phyloP scores from a whole-genome alignment of 768 basidiomycete genomes.

The Russula vinacea region DNA sequence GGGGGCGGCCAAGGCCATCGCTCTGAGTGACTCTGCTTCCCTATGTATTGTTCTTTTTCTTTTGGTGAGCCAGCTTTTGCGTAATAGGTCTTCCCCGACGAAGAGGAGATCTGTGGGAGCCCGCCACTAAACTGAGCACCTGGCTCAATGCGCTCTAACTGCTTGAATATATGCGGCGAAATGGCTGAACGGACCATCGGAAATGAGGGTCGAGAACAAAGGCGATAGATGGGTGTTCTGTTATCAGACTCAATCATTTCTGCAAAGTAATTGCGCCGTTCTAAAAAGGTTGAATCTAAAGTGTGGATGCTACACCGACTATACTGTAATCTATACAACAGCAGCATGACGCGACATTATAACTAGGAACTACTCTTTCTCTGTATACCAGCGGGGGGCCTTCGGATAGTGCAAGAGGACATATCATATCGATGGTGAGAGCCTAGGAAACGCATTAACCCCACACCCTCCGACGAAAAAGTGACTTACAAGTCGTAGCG shows the following conservation, averaged over 20 bases:
- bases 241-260: constrained; percentile 2
- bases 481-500: constrained; percentile 77
- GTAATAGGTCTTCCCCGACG: constrained; percentile 57
- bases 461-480: constrained; percentile 8
- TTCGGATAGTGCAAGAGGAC: not conserved
- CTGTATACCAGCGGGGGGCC: not conserved
- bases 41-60: constrained; percentile 63
- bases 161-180: constrained; percentile 40
- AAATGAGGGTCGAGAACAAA: constrained; percentile 2
- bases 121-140: constrained; percentile 45
- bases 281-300: not conserved
- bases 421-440: constrained; percentile 48
- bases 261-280: not conserved
- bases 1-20: constrained; percentile 62
- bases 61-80: constrained; percentile 52
- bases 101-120: constrained; percentile 51
- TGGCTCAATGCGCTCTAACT: constrained; percentile 51
- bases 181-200: constrained; percentile 22
- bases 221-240: not conserved
- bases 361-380: not conserved
- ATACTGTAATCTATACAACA: not conserved
- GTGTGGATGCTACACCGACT: constrained; percentile 1
- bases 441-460: constrained; percentile 40
- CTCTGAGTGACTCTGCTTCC: constrained; percentile 69
- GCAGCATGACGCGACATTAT: not conserved